Conservation (phyloP, 1,284 basidiomycete genomes). For the Cryptococcus sp. region DNA sequence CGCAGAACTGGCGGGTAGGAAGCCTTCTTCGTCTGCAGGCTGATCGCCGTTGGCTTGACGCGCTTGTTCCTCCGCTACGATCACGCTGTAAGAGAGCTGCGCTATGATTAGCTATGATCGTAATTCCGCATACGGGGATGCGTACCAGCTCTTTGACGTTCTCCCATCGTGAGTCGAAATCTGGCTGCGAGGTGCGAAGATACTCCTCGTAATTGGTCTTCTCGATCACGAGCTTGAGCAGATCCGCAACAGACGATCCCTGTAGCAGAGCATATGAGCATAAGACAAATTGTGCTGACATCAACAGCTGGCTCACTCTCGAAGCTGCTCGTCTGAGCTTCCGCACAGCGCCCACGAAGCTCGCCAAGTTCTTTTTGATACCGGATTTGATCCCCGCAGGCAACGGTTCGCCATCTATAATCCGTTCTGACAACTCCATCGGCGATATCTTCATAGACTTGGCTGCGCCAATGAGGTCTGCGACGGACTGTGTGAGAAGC, state of each 20-base stretch:
- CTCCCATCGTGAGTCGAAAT: slow-evolving; percentile 77
- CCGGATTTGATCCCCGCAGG: slow-evolving; percentile 66
- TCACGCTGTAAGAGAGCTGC: slow-evolving; percentile 52
- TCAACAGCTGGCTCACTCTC: slow-evolving; percentile 55
- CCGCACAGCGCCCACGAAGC: slow-evolving; percentile 64
- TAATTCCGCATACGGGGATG: slow-evolving; percentile 2
- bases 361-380: slow-evolving; percentile 64
- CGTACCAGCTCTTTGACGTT: slow-evolving; percentile 85
- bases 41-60: slow-evolving; percentile 19
- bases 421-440: slow-evolving; percentile 65
- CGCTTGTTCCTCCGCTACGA: slow-evolving; percentile 43
- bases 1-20: slow-evolving; percentile 33
- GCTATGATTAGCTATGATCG: slow-evolving; percentile 10
- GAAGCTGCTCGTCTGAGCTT: slow-evolving; percentile 62
- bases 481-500: slow-evolving; percentile 59
- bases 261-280: slow-evolving; percentile 35
- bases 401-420: slow-evolving; percentile 60
- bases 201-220: slow-evolving; percentile 69
- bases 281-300: not conserved
- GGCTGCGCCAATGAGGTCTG: slow-evolving; percentile 63
- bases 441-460: slow-evolving; percentile 61
- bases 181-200: slow-evolving; percentile 68
- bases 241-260: slow-evolving; percentile 65
- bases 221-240: slow-evolving; percentile 66
- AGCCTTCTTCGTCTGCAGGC: slow-evolving; percentile 22